Base-by-base conservation (phyloP, 2,329 filamentous ascomycete species). In the Pseudogymnoascus sp. region DNA sequence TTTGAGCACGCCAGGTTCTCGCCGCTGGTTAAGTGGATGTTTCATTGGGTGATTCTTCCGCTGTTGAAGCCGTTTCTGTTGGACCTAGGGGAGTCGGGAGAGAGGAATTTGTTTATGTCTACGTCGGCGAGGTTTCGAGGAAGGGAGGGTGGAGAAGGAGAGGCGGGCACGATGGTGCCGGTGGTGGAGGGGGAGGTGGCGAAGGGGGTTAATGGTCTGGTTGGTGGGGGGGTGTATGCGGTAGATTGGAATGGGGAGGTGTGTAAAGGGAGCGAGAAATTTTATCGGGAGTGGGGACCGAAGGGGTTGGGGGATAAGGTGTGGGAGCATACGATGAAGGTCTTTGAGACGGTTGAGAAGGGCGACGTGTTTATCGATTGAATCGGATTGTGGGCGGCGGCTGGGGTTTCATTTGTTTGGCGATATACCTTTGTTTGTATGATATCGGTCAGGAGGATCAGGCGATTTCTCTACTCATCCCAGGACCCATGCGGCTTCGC, bases 1-100 rank as follows among this genome's bases (percentile, higher is more conserved):
- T 75, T 74, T 35, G 66, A 69, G 23, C 69, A 64, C 23, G 59
- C 65, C 0, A 69, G 65, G 1, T 65, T 71, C 17, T 73, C 73
- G 7, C 23, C 61, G 1, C 77, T 73, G 72, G 71, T 74, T 53
- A 70, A 68, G 19, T 26, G 71, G 0, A 1, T 71, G 26, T 75
- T 70, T 67, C 65, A 62, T n/a, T 9, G 72, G 6, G 5, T 70
- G 35, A 68, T 68, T 38, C 44, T 50, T 0, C 71, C 71, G 2
- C 29, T 75, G 21, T 26, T 70, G 9, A 64, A 64, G 0, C 69
- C 67, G 62, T 69, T 70, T 33, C 63, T 70, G 62, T 71, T 70
- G 4, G 62, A 66, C 13, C 56, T 67, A 3, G 65, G 69, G 13
- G 71, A 70, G 10, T 73, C 70, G 65, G 74, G 74, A 2, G 66